Evolutionary conservation across 2,329 filamentous ascomycete genomes (phyloP).

Genomic region (Fusarium sp.): DNA sequence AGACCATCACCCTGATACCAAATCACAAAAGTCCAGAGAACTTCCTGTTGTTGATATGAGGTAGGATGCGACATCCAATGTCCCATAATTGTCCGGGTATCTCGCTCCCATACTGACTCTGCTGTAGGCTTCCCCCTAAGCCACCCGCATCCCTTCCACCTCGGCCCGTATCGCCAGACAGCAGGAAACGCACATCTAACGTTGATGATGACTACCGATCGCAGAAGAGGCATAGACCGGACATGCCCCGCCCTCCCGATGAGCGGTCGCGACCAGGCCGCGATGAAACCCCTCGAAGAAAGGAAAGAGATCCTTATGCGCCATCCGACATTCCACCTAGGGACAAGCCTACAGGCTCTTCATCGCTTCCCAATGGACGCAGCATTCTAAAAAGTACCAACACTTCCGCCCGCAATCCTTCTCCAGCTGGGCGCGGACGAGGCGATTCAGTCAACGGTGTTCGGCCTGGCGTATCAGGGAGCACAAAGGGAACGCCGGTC

Average conservation of each 20-base stretch:
- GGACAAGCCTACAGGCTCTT: constrained; percentile 46
- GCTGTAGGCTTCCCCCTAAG: constrained; percentile 53
- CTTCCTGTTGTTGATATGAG: constrained; percentile 49
- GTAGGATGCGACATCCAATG: constrained; percentile 30
- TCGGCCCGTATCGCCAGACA: constrained; percentile 58
- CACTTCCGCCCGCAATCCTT: constrained; percentile 45
- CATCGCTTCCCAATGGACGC: constrained; percentile 55
- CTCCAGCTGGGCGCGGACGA: constrained; percentile 56
- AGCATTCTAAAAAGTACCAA: constrained; percentile 49
- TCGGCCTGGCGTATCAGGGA: constrained; percentile 50
- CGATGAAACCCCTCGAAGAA: constrained; percentile 52
- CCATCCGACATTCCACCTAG: constrained; percentile 48
- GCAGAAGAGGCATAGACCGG: constrained; percentile 61
- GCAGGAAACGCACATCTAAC: constrained; percentile 62
- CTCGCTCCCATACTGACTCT: constrained; percentile 30
- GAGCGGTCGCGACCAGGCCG: constrained; percentile 50
- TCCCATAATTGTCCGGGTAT: constrained; percentile 2
- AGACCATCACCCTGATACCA: constrained; percentile 47
- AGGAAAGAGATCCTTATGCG: constrained; percentile 48
- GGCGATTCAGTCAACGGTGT: constrained; percentile 59
- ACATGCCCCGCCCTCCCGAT: constrained; percentile 51
- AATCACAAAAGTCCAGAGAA: constrained; percentile 49
- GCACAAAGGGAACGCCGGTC: constrained; percentile 53
- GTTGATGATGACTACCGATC: constrained; percentile 58
- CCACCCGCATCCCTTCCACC: constrained; percentile 53